A percentile compares a stretch with the other conserved stretches of the same genome.
These are phyloP conservation scores for Calonectria pseudoturangicola DNA, from an alignment of 2,329 filamentous ascomycete species.

Conservation along the genomic window DNA sequence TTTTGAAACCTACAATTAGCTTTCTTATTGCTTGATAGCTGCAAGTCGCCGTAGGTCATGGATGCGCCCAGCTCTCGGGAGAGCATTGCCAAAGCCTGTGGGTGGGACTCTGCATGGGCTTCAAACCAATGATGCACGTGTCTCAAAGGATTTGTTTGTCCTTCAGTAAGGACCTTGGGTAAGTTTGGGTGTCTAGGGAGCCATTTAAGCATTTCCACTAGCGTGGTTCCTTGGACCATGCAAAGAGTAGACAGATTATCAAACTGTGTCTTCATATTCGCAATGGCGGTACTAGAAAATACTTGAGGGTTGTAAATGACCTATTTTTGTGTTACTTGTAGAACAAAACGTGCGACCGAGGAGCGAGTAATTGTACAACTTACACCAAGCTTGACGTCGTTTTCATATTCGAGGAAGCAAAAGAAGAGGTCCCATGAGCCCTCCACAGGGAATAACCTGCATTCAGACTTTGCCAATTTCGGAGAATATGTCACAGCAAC, in stretches of 20 bases:
- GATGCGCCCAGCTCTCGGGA: background rate
- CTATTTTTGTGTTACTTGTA: background rate
- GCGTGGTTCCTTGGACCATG: background rate
- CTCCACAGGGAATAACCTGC: background rate
- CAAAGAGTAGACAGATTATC: background rate
- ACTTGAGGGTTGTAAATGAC: background rate
- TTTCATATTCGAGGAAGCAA: slow-evolving; percentile 11
- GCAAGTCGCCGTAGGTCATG: background rate
- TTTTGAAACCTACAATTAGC: background rate
- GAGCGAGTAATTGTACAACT: background rate
- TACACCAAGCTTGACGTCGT: slow-evolving; percentile 11
- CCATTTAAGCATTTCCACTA: background rate
- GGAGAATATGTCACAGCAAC: slow-evolving; percentile 11
- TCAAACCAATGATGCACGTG: slow-evolving; percentile 9
- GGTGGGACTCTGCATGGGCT: background rate
- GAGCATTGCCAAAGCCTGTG: background rate
- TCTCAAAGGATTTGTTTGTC: background rate
- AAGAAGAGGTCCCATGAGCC: slow-evolving; percentile 13
- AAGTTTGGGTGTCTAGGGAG: background rate
- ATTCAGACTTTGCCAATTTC: background rate
- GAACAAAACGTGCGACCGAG: background rate
- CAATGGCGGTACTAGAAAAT: background rate
- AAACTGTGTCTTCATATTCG: background rate
- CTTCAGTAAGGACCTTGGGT: background rate
- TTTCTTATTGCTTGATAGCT: background rate